Base-by-base conservation (phyloP, 768 basidiomycete species). In the Boletales sp. region DNA sequence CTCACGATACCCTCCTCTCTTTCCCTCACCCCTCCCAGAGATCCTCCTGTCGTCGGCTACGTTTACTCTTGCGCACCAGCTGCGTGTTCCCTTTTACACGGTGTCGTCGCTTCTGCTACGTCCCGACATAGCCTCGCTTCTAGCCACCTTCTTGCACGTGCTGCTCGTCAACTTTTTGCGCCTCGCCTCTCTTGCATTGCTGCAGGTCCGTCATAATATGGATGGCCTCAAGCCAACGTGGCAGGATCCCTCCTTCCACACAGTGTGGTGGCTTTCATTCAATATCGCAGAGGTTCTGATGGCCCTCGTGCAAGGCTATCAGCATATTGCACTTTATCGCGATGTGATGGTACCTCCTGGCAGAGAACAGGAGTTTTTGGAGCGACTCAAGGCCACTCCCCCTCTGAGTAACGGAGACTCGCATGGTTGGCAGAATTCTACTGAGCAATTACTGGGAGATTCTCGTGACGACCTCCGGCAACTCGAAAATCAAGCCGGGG, bases 251-350 rank as follows among this genome's bases (percentile, higher is more conserved):
- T 78, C 80, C 4, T 92, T 92, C 70, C 63, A 68, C 18, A 74
- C 80, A 29, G 79, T 86, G 4, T 90, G 89, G 87, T 88, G 84
- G 83, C 69, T 88, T 34, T 84, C 85, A 2, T 71, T 91, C 2
- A 84, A 86, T 12, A 67, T 78, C 8, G 84, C 82, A 5, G 90
- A 89, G 55, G 83, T 83, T 5, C 54, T 77, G 18, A 80, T 82
- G 1, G 79, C 81, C 5, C 74, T 90, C 45, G 69, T 72, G 46
- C 89, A 90, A 62, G 87, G 86, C 9, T 92, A 88, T 60, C 78
- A 78, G 42, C 79, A 80, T 27, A 75, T 91, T 37, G 68, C 72
- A 12, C 69, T 86, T 8, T 92, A 91, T 65, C 74, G 77, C 41
- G 84, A 85, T 60, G 83, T 85, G 0, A 78, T 89, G 56, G 79